phyloP scores from a whole-genome alignment of 345 rosid species.

The Populus ilicifolia region DNA sequence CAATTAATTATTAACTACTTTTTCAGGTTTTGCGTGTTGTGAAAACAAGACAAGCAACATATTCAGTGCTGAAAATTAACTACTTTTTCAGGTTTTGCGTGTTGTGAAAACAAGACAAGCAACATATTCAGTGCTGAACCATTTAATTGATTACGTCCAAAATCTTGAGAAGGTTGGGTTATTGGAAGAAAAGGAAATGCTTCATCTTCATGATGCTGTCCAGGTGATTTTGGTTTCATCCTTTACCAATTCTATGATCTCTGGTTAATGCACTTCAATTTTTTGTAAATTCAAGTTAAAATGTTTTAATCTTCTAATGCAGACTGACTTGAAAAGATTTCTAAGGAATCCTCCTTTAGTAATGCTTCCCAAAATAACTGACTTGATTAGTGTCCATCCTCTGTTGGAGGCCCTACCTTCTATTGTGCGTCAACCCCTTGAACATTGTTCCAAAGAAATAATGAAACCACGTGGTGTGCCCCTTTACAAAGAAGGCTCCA shows the following conservation, averaged over 20 bases:
- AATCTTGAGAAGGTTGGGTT: conserved; percentile 82
- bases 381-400: conserved; percentile 62
- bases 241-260: not conserved
- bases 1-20: not conserved
- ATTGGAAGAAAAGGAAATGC: conserved; percentile 84
- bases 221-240: conserved; percentile 48
- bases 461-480: conserved; percentile 69
- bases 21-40: conserved; percentile 82
- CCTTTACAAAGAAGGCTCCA: conserved; percentile 76
- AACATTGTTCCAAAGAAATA: conserved; percentile 52
- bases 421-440: conserved; percentile 38
- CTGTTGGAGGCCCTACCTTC: conserved; percentile 80
- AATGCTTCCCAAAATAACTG: conserved; percentile 62
- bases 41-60: conserved; percentile 90
- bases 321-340: conserved; percentile 91
- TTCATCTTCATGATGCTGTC: conserved; percentile 87
- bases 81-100: conserved; percentile 60
- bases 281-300: not conserved
- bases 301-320: conserved; percentile 5
- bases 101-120: conserved; percentile 97
- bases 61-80: conserved; percentile 60
- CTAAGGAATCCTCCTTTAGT: conserved; percentile 82
- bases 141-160: conserved; percentile 70
- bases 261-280: not conserved
- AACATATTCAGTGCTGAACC: conserved; percentile 73